Evolutionary conservation across 345 rosid species (phyloP).

Genomic region (Eucalyptus curtisii): DNA sequence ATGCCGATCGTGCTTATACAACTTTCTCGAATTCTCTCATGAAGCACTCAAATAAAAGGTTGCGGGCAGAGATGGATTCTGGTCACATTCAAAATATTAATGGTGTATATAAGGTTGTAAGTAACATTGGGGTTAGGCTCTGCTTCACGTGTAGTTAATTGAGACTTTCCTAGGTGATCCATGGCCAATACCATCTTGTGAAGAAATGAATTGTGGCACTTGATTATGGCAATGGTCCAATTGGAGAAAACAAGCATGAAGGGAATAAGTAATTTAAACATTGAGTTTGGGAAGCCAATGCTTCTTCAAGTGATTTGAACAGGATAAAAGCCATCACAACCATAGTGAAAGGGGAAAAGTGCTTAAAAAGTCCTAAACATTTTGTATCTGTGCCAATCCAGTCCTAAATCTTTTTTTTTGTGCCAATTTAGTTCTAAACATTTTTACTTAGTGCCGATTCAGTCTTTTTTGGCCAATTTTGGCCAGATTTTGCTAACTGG

Average conservation of each 20-base stretch:
- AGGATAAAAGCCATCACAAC: background rate
- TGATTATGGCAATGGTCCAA: background rate
- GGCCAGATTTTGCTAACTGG: too few species aligned
- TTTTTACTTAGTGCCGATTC: too few species aligned
- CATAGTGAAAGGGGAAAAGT: background rate
- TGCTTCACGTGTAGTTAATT: background rate
- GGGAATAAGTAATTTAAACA: background rate
- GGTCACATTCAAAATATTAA: background rate
- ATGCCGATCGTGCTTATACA: background rate
- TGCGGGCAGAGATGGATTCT: fast-evolving
- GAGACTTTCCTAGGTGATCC: background rate
- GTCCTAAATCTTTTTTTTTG: too few species aligned
- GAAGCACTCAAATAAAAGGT: background rate
- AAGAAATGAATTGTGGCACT: background rate
- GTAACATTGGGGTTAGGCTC: background rate
- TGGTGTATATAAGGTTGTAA: background rate
- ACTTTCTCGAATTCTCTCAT: background rate
- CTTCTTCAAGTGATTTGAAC: background rate
- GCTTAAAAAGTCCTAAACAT: too few species aligned
- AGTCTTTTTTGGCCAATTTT: too few species aligned
- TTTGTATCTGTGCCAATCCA: too few species aligned
- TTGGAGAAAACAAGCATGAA: background rate
- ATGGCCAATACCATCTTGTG: background rate
- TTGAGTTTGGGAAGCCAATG: background rate
- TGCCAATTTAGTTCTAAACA: too few species aligned